Conservation (phyloP, 495 filamentous ascomycete species). For the Tuber umbilicatum region DNA sequence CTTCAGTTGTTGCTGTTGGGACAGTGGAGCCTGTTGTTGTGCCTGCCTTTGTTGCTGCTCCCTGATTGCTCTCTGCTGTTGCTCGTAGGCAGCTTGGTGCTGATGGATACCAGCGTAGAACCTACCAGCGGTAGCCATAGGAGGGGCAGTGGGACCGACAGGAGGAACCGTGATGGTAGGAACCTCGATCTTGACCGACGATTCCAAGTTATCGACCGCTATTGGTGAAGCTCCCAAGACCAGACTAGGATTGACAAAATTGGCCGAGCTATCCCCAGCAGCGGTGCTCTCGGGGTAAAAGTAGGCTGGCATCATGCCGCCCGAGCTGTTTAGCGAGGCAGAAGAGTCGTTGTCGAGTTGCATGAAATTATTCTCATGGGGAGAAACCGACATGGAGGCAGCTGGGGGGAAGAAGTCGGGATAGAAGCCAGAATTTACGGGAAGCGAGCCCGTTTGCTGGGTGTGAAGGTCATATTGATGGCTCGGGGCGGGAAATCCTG, state of each 20-base stretch:
- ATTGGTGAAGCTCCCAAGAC: constrained; percentile 23
- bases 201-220: constrained; percentile 44
- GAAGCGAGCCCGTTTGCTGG: constrained; percentile 83
- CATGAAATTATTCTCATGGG: constrained; percentile 48
- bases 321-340: constrained; percentile 45
- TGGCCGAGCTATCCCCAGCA: background rate
- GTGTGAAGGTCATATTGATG: constrained; percentile 87
- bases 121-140: constrained; percentile 58
- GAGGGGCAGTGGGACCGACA: constrained; percentile 54
- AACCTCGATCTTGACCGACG: constrained; percentile 51
- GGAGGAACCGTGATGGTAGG: constrained; percentile 23
- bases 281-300: constrained; percentile 43
- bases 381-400: constrained; percentile 52
- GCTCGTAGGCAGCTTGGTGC: constrained; percentile 64
- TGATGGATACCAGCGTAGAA: constrained; percentile 84
- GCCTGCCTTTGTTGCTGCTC: constrained; percentile 63
- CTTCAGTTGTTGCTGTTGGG: constrained; percentile 48
- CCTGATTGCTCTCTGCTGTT: constrained; percentile 54
- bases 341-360: constrained; percentile 55
- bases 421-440: constrained; percentile 51
- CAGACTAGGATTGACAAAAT: constrained; percentile 20
- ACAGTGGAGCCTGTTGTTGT: constrained; percentile 56
- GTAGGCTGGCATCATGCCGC: constrained; percentile 54
- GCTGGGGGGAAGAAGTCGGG: constrained; percentile 46
- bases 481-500: constrained; percentile 62